Conservation (phyloP, 1,284 basidiomycete genomes). For the Puccinia horiana region DNA sequence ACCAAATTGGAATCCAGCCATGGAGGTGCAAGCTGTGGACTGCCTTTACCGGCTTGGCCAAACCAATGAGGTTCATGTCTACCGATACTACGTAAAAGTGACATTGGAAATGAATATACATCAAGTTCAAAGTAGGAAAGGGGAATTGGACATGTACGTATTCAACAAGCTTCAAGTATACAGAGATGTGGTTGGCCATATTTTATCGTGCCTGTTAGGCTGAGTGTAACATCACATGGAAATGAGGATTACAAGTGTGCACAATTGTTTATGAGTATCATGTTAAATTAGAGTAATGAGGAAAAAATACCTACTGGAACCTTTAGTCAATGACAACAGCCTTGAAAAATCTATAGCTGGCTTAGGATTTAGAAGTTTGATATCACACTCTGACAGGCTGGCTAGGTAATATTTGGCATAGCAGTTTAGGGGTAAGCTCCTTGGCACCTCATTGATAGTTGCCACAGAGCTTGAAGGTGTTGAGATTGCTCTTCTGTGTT, state of each 20-base stretch:
- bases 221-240: background rate
- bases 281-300: too few species aligned
- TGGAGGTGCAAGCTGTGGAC: slow-evolving; percentile 7
- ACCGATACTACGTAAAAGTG: slow-evolving; percentile 10
- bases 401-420: too few species aligned
- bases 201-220: background rate
- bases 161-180: too few species aligned
- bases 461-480: background rate
- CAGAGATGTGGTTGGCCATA: background rate
- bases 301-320: too few species aligned
- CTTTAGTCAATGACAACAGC: background rate
- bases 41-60: background rate
- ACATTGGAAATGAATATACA: slow-evolving; percentile 16
- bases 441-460: too few species aligned
- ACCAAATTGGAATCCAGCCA: slow-evolving; percentile 18
- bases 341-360: background rate
- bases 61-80: background rate
- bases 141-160: background rate
- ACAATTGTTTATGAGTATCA: too few species aligned
- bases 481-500: too few species aligned
- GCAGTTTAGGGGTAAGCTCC: too few species aligned
- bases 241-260: too few species aligned
- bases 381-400: too few species aligned
- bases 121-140: slow-evolving; percentile 22
- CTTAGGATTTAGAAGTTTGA: slow-evolving; percentile 1